These are phyloP conservation scores for Eurotiales sp. DNA, from an alignment of 2,329 filamentous ascomycete genomes.

Conservation along the genomic window DNA sequence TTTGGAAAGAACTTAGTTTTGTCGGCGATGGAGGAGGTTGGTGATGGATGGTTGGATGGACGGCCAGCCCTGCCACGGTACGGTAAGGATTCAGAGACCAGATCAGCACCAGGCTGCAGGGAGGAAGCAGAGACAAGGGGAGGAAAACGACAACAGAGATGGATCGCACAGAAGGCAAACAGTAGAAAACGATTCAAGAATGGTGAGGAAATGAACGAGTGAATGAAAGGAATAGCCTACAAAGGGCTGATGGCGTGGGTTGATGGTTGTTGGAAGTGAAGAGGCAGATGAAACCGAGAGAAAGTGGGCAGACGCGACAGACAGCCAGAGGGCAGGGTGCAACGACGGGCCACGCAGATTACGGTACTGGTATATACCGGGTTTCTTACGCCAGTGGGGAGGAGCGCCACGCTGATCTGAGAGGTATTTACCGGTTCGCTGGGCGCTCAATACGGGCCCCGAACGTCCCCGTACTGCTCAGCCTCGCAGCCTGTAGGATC, in stretches of 20 bases:
- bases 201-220: slow-evolving; percentile 11
- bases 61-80: slow-evolving; percentile 11
- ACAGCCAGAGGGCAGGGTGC: not conserved
- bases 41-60: not conserved
- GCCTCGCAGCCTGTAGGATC: slow-evolving; percentile 5
- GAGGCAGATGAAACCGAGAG: too few relatives aligned
- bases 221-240: slow-evolving; percentile 14
- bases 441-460: slow-evolving; percentile 1
- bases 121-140: slow-evolving; percentile 16
- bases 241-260: slow-evolving; percentile 2
- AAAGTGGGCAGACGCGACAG: not conserved
- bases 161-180: slow-evolving; percentile 2
- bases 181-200: not conserved
- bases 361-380: too few relatives aligned
- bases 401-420: not conserved
- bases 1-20: too few relatives aligned
- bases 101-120: slow-evolving; percentile 15
- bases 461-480: slow-evolving; percentile 1
- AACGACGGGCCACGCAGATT: too few relatives aligned
- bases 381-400: not conserved
- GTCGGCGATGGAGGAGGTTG: slow-evolving; percentile 5
- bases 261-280: slow-evolving; percentile 19
- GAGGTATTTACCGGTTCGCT: not conserved
- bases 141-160: slow-evolving; percentile 12
- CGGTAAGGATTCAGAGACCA: slow-evolving; percentile 10